Base-by-base conservation (phyloP, 352 stramenopile genomes). In the Globisporangium megalacanthum region DNA sequence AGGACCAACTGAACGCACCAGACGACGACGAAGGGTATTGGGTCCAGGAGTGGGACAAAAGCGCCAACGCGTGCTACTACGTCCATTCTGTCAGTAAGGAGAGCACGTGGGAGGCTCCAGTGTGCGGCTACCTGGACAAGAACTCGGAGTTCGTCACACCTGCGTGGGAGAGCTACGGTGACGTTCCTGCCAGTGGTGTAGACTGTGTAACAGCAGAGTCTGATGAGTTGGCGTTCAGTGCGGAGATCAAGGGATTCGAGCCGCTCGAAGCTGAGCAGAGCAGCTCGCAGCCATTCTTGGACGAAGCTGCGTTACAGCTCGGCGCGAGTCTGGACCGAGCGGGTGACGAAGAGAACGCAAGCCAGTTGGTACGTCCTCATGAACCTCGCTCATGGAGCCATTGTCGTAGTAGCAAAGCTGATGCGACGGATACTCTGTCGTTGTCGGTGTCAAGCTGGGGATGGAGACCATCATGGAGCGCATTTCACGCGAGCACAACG, bases 31-130 rank as follows among this genome's bases (percentile, higher is more conserved):
- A 80, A 42, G 74, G 68, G 0, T 79, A 79, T 55, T 92, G 79
- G 79, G 70, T 70, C 0, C 79, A 92, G 53, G 61, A 60, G 36
- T 92, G 82, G 82, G 79, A 89, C 60, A 77, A 89, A 17, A 54
- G 48, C 3, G 75, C 79, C 3, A 58, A 81, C 48, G 61, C 74
- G 22, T 86, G 75, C 22, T 92, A 87, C 52, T 92, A 89, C 58
- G 59, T 81, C 45, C 76, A 90, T 51, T 84, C 76, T 0, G 52
- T 77, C 25, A 83, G 68, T 0, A 64, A 68, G 0, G 78, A 85
- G 51, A 88, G 77, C 44, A 66, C 76, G 33, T 92, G 82, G 82
- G 74, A 90, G 15, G 60, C 72, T 0, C 82, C 82, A 8, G 33
- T 54, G 22, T 60, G 67, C n/a, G 82, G 82, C 17, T 92, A 79